phyloP scores from a whole-genome alignment of 2,329 filamentous ascomycete species.

The Alternaria sp. region DNA sequence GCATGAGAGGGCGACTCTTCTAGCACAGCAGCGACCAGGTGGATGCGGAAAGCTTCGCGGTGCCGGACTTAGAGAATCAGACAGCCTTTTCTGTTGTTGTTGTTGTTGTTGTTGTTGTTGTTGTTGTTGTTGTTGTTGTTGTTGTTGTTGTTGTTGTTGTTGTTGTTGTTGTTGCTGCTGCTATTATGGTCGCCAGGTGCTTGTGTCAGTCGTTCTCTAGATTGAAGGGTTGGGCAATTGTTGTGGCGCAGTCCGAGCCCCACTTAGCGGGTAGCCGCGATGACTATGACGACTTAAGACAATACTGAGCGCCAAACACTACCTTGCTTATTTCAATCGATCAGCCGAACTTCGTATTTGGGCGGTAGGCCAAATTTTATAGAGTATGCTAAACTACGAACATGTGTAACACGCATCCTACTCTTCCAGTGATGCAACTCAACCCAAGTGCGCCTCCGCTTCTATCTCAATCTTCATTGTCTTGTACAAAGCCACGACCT shows the following conservation, averaged over 20 bases:
- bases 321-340: not conserved
- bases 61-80: not conserved
- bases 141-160: no score
- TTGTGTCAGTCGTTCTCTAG: not conserved
- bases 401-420: not conserved
- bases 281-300: conserved; percentile 3
- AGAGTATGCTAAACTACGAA: not conserved
- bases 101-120: not conserved
- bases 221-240: not conserved
- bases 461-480: conserved; percentile 41
- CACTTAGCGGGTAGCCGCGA: conserved; percentile 12
- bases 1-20: not conserved
- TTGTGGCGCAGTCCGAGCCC: conserved; percentile 13
- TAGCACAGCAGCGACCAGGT: not conserved
- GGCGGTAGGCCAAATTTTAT: not conserved
- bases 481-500: conserved; percentile 32
- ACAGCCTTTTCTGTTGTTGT: not conserved
- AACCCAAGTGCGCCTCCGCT: conserved; percentile 29
- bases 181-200: not conserved
- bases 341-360: not conserved
- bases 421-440: not conserved
- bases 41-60: not conserved
- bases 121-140: no score
- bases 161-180: not conserved
- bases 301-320: not conserved